These are phyloP conservation scores for Oryza punctata DNA, from an alignment of 176 grass and related monocot species.

Conservation along the genomic window DNA sequence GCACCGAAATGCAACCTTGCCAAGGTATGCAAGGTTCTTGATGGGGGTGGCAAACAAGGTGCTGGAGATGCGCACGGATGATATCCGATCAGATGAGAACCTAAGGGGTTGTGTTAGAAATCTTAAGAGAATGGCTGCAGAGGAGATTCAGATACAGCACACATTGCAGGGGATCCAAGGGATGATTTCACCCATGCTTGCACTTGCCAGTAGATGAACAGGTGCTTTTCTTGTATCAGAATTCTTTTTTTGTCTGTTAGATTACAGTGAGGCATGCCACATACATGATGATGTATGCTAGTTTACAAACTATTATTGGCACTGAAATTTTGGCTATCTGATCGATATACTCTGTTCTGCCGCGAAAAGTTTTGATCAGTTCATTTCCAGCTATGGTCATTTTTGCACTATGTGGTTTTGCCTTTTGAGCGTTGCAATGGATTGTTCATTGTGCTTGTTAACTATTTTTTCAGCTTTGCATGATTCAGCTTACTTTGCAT, in stretches of 20 bases:
- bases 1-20: slow-evolving; percentile 62
- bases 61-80: slow-evolving; percentile 64
- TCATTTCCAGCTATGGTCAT: not conserved
- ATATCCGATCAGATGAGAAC: slow-evolving; percentile 56
- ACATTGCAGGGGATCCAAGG: slow-evolving; percentile 87
- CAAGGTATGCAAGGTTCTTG: slow-evolving; percentile 69
- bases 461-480: too few relatives aligned
- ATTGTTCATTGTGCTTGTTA: not conserved
- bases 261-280: not conserved
- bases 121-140: slow-evolving; percentile 57
- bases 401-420: slow-evolving; percentile 3
- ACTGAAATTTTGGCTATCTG: slow-evolving; percentile 14
- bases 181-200: slow-evolving; percentile 86
- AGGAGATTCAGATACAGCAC: slow-evolving; percentile 86
- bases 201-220: slow-evolving; percentile 67
- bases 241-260: not conserved
- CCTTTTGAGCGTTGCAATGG: not conserved
- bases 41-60: slow-evolving; percentile 78
- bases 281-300: slow-evolving; percentile 7
- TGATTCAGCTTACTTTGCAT: not conserved
- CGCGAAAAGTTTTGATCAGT: not conserved
- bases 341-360: slow-evolving; percentile 10
- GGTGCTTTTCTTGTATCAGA: slow-evolving; percentile 16
- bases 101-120: slow-evolving; percentile 60
- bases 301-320: slow-evolving; percentile 15